Conservation (phyloP, 2,329 filamentous ascomycete species). For the Calycina marina region DNA sequence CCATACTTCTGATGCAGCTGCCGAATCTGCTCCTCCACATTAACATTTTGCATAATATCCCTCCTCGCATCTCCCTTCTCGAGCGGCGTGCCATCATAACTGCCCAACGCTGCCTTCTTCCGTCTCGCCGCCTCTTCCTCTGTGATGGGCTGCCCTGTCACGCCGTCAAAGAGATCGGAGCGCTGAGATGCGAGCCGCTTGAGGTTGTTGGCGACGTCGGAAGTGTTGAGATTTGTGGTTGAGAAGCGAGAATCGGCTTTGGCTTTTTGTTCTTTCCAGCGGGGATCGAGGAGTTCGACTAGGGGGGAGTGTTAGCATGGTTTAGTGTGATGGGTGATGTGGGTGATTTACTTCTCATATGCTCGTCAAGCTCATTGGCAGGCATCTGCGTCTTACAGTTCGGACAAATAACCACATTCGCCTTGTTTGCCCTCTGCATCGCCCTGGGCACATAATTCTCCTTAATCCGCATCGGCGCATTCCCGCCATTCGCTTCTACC, state of each 20-base stretch:
- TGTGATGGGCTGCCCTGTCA: slow-evolving; percentile 50
- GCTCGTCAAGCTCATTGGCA: slow-evolving; percentile 73
- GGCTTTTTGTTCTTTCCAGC: slow-evolving; percentile 90
- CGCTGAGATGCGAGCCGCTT: slow-evolving; percentile 88
- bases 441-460: slow-evolving; percentile 85
- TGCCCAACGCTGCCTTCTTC: slow-evolving; percentile 59
- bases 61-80: slow-evolving; percentile 42
- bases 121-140: slow-evolving; percentile 66
- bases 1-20: slow-evolving; percentile 44
- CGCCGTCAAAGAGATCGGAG: slow-evolving; percentile 70
- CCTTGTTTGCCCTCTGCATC: slow-evolving; percentile 54
- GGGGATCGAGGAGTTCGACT: slow-evolving; percentile 81
- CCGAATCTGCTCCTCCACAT: slow-evolving; percentile 76
- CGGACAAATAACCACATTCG: slow-evolving; percentile 62
- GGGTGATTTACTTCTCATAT: slow-evolving; percentile 61
- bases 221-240: slow-evolving; percentile 73
- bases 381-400: slow-evolving; percentile 89
- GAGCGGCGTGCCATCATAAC: slow-evolving; percentile 47
- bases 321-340: background rate
- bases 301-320: slow-evolving; percentile 8
- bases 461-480: slow-evolving; percentile 72
- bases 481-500: slow-evolving; percentile 56
- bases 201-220: slow-evolving; percentile 82
- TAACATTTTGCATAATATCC: slow-evolving; percentile 50
- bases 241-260: slow-evolving; percentile 75